Evolutionary conservation across 495 filamentous ascomycete genomes (phyloP).

Genomic region (Penicillium atrosanguineum): DNA sequence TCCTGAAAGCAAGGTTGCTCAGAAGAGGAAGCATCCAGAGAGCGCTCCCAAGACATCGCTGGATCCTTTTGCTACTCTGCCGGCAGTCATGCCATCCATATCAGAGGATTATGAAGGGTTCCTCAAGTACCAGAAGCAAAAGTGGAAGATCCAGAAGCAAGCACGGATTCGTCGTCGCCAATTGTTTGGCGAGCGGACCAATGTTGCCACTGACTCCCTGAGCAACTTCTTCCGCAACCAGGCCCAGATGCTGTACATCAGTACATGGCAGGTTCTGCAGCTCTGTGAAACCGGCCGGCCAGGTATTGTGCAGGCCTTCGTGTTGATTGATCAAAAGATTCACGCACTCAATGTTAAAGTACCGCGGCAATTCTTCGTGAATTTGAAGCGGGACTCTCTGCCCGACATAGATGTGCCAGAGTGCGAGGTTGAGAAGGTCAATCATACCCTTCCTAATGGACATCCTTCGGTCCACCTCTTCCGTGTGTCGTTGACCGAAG

Average conservation of each 20-base stretch:
- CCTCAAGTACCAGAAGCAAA: conserved; percentile 94
- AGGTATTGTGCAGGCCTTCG: conserved; percentile 83
- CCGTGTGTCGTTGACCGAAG: conserved; percentile 86
- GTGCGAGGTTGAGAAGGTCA: conserved; percentile 86
- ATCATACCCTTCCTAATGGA: conserved; percentile 89
- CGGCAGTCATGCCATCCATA: conserved; percentile 80
- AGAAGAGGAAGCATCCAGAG: conserved; percentile 84
- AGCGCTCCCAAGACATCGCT: conserved; percentile 56
- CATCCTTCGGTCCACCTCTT: conserved; percentile 92
- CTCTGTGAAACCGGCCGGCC: conserved; percentile 75
- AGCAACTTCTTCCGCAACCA: conserved; percentile 88
- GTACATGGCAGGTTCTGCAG: conserved; percentile 93
- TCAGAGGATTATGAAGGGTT: conserved; percentile 86
- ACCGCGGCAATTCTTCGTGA: conserved; percentile 84
- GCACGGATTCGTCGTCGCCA: conserved; percentile 84
- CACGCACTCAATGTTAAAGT: conserved; percentile 87
- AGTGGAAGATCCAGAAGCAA: conserved; percentile 98
- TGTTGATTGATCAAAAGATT: conserved; percentile 89
- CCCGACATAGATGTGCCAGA: conserved; percentile 87
- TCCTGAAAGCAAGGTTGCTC: conserved; percentile 58
- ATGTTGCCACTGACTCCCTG: conserved; percentile 66
- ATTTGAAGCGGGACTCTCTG: conserved; percentile 79
- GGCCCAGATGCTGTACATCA: conserved; percentile 82
- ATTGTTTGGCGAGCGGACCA: conserved; percentile 83
- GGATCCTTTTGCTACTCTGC: conserved; percentile 83